Evolutionary conservation across 2,329 filamentous ascomycete genomes (phyloP), one percentile per base, ranked within the genome.

Genomic region (Neofusicoccum ribis): DNA sequence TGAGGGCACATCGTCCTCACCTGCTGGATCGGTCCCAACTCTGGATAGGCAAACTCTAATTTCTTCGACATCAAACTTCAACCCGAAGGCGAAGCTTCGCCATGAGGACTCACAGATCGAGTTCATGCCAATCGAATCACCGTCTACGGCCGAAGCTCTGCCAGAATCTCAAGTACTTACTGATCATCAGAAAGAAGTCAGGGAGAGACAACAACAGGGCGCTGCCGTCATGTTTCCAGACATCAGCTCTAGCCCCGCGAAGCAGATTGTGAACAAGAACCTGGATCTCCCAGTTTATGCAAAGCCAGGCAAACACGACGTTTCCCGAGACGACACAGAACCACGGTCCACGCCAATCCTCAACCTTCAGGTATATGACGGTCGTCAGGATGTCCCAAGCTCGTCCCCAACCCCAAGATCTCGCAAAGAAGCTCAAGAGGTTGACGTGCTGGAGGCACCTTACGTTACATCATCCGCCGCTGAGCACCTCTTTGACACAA

Each of bases 81-180:
- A 76, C 58, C 76, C 77, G 12, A 86, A 83, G 52, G 81, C 84
- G 17, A 86, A 85, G 66, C 81, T 89, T 34, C 86, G 90, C 39
- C 92, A 96, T 70, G 87, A 96, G 67, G 86, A 96, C 76, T 96
- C 92, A 0, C 92, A 96, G 72, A 84, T 96, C 31, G 84, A 91
- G 49, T 95, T 95, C 71, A 86, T 89, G 2, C 80, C 87, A 0
- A 89, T 94, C 52, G 84, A 86, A 36, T 86, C 88, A 12, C 86
- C 88, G 0, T 79, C 84, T 3, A 78, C 82, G 4, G 76, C 79
- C 14, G 78, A 76, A 0, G 73, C 75, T 20, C 69, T 73, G 3
- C 72, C 83, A 2, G 88, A 91, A 64, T 92, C 90, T 0, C 92
- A 95, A 70, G 78, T 88, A 17, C 80, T 96, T 56, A 96, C 92